Conservation (phyloP, 2,329 filamentous ascomycete species). For the Diaporthe humulicola region DNA sequence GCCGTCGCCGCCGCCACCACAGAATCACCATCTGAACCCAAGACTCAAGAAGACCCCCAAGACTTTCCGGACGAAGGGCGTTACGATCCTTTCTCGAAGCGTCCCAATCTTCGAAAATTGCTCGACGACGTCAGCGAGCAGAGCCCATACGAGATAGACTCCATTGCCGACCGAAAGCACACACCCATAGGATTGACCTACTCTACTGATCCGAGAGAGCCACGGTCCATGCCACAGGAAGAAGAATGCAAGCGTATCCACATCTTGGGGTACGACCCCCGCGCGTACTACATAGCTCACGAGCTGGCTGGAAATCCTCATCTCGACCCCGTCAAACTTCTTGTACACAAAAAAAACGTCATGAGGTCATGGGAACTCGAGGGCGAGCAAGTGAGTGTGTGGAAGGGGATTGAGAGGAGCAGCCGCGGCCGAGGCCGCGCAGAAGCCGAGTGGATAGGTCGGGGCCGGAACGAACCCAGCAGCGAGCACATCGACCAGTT, state of each 20-base stretch:
- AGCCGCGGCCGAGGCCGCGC: constrained; percentile 39
- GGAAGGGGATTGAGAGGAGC: constrained; percentile 39
- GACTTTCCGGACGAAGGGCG: constrained; percentile 29
- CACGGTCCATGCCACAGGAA: constrained; percentile 3
- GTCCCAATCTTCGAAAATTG: constrained; percentile 19
- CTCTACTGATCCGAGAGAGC: constrained; percentile 21
- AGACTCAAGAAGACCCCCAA: constrained; percentile 16
- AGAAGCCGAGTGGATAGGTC: constrained; percentile 43
- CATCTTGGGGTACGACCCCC: constrained; percentile 36
- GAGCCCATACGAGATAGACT: constrained; percentile 9
- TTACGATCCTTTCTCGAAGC: constrained; percentile 34
- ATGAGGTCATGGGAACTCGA: constrained; percentile 45
- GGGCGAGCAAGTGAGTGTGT: constrained; percentile 42
- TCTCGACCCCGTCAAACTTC: constrained; percentile 47
- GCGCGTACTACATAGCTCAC: constrained; percentile 47
- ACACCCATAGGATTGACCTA: constrained; percentile 33
- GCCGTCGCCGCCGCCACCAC: constrained; percentile 33
- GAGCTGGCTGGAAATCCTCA: constrained; percentile 45
- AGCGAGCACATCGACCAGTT: constrained; percentile 45
- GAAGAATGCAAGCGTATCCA: constrained; percentile 33
- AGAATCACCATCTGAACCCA: constrained; percentile 36
- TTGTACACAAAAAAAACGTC: constrained; percentile 43
- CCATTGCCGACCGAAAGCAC: neutral
- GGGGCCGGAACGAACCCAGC: constrained; percentile 28
- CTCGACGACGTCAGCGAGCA: constrained; percentile 37